Evolutionary conservation across 2,329 filamentous ascomycete genomes (phyloP).

Genomic region (Paramyrothecium roridum): DNA sequence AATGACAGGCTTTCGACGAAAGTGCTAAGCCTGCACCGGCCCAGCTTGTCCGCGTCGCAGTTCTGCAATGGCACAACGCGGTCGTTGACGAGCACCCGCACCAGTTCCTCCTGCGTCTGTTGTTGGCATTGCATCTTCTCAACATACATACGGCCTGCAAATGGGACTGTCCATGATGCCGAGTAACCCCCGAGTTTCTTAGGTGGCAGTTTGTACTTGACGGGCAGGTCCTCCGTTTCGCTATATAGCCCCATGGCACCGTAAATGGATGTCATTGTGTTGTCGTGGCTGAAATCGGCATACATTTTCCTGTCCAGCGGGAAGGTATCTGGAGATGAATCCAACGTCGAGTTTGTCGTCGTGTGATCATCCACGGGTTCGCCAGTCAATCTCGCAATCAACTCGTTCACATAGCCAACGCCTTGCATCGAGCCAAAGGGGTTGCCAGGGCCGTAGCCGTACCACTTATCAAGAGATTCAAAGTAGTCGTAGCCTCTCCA

Average conservation of each 20-base stretch:
- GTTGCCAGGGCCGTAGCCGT: slow-evolving; percentile 75
- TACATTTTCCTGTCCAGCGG: slow-evolving; percentile 69
- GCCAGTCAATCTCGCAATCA: slow-evolving; percentile 74
- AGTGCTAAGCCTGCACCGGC: slow-evolving; percentile 64
- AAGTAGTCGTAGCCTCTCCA: slow-evolving; percentile 82
- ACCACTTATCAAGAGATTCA: slow-evolving; percentile 78
- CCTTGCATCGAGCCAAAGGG: slow-evolving; percentile 80
- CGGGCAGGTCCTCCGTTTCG: slow-evolving; percentile 51
- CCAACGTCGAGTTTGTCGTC: slow-evolving; percentile 74
- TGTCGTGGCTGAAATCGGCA: slow-evolving; percentile 91
- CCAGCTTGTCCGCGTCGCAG: slow-evolving; percentile 67
- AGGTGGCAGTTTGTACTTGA: slow-evolving; percentile 45
- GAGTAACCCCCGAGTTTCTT: slow-evolving; percentile 64
- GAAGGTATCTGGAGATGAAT: slow-evolving; percentile 65
- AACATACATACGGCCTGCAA: slow-evolving; percentile 76
- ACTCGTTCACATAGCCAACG: slow-evolving; percentile 83
- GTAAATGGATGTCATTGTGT: slow-evolving; percentile 75
- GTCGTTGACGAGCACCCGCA: slow-evolving; percentile 81
- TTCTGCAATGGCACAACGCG: slow-evolving; percentile 69
- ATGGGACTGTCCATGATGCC: slow-evolving; percentile 77
- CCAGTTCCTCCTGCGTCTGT: slow-evolving; percentile 56
- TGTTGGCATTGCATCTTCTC: slow-evolving; percentile 75
- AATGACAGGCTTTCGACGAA: slow-evolving; percentile 78
- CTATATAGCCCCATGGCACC: slow-evolving; percentile 79
- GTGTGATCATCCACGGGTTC: slow-evolving; percentile 69